Evolutionary conservation across 257 asterid genomes (phyloP), one percentile per base, ranked within the genome.

Genomic region (Ehretia macrophylla): DNA sequence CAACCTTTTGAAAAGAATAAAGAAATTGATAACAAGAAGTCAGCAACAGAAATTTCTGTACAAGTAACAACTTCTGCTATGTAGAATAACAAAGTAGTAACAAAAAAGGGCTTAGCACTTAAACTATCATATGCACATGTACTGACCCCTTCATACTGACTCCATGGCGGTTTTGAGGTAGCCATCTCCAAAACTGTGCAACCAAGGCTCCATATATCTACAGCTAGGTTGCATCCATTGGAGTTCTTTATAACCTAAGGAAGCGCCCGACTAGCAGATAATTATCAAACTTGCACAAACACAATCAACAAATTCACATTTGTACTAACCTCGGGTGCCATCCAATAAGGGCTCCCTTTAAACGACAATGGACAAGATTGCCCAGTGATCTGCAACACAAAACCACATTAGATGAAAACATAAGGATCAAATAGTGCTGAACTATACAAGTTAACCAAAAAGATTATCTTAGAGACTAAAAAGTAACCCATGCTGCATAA

Each of bases 151-250:
- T 79, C 93, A 46, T 73, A 80, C 52, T 86, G 84, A 72, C 84
- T 66, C 81, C 92, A 83, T 51, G 86, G 90, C 47, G 90, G 84
- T 71, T 84, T 76, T 50, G 88, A 51, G n/a, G 93, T 76, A 59
- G 86, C 87, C 95, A 87, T 87, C 73, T 87, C 90, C 58, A 84
- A 54, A 65, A 82, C 73, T 22, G 89, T 77, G 76, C 95, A 87
- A 12, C 90, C 94, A 18, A 84, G 85, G 81, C 95, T 84, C 94
- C 94, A 87, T 64, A 84, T 71, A 72, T 87, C 95, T 65, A 77
- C 90, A n/a, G 84, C 80, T 13, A 84, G 76, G 73, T 60, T 79
- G 71, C 68, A 68, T 60, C 81, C 75, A 46, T 74, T 63, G 16
- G 81, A 52, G 65, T 80, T 79, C 53, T 44, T 69, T 52, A 80